Evolutionary conservation across 2,329 filamentous ascomycete species (phyloP), one percentile per base, ranked within the genome.

Genomic region (Fusarium camptoceras): DNA sequence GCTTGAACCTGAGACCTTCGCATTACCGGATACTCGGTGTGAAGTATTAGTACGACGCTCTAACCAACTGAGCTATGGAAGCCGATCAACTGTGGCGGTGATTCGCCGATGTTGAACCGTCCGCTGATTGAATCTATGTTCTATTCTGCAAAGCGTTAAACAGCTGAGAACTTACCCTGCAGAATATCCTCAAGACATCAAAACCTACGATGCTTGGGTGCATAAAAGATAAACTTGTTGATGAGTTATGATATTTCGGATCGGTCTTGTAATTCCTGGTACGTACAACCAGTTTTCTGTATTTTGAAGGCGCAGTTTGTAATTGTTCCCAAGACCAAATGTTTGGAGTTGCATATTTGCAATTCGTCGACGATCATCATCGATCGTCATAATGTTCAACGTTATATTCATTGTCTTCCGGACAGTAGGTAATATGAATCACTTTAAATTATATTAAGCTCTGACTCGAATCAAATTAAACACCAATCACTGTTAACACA

Each of bases 41-140:
- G 56, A 54, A 73, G 64, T 74, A 74, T 74, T 74, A 74, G 72
- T 75, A 75, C 73, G 73, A 75, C 70, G 73, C 73, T 75, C 73
- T 75, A 75, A 75, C 73, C 70, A 75, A 75, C 73, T 75, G 73
- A 75, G 73, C 73, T 75, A 75, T 69, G 73, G 73, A 74, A 75
- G 73, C 73, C 72, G 44, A 73, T 66, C 72, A 68, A 53, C 54
- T 53, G 16, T 25, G 55, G 49, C 53, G 44, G 30, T 55, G 27
- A 39, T 55, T 51, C 58, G 47, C 56, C 22, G 54, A 49, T 60
- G 49, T 39, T 44, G 18, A 41, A 0, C 22, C 14, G 20, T n/a
- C 2, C 1, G 16, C 3, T 2, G 3, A 37, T 25, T 25, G 4
- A 3, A 2, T 6, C 6, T 37, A 50, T 50, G 8, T 3, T 6